Evolutionary conservation across 1,284 basidiomycete genomes (phyloP).

Genomic region (Apiotrichum porosum): DNA sequence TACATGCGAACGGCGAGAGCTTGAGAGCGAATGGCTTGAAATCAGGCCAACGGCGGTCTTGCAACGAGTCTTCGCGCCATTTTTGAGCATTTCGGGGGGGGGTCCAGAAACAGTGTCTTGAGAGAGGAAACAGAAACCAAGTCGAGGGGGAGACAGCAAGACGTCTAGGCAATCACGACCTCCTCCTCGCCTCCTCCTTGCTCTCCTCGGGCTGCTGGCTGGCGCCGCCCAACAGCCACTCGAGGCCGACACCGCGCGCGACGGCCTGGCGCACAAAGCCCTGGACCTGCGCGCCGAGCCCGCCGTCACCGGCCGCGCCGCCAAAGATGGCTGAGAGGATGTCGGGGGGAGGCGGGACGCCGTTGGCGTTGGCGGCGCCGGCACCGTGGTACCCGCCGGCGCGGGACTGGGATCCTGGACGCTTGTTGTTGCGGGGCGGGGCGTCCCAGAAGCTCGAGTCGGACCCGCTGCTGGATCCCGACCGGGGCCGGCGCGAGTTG

Average conservation of each 20-base stretch:
- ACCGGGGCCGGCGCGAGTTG: not conserved
- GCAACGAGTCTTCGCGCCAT: no score
- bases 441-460: constrained; percentile 1
- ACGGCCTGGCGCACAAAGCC: constrained; percentile 36
- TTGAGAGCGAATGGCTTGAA: no score
- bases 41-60: no score
- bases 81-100: no score
- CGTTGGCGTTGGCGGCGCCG: not conserved
- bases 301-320: constrained; percentile 14
- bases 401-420: not conserved
- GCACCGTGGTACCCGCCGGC: no score
- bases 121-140: no score
- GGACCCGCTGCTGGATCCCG: not conserved
- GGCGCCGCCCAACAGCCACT: constrained; percentile 29
- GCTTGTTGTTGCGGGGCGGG: not conserved
- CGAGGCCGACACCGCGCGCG: constrained; percentile 31
- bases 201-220: constrained; percentile 5
- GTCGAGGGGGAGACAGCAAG: no score
- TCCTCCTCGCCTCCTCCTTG: no score
- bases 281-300: constrained; percentile 27
- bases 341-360: no score
- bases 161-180: no score
- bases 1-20: no score
- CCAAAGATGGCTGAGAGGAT: constrained; percentile 8
- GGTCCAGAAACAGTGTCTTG: no score